Evolutionary conservation across 2,329 filamentous ascomycete genomes (phyloP).

Genomic region (Curvularia eragrostidis): DNA sequence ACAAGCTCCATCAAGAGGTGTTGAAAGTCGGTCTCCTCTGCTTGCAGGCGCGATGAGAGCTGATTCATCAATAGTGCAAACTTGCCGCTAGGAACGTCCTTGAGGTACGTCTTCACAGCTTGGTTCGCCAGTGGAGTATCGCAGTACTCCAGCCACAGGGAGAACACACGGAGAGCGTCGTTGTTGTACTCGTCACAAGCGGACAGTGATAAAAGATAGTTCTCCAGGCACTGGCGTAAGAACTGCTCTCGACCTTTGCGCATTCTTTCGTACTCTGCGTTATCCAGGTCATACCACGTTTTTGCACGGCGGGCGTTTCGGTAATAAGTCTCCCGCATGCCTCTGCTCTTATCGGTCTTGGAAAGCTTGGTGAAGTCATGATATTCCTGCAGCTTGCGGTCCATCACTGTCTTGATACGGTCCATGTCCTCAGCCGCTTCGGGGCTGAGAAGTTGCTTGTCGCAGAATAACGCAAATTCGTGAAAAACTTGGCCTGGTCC

Average conservation of each 20-base stretch:
- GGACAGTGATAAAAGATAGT: slow-evolving; percentile 84
- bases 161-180: slow-evolving; percentile 88
- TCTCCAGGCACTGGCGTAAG: slow-evolving; percentile 86
- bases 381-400: slow-evolving; percentile 83
- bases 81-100: slow-evolving; percentile 83
- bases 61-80: slow-evolving; percentile 96
- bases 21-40: slow-evolving; percentile 75
- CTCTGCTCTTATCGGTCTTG: slow-evolving; percentile 54
- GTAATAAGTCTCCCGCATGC: slow-evolving; percentile 60
- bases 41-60: slow-evolving; percentile 87
- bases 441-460: slow-evolving; percentile 87
- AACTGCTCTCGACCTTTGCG: slow-evolving; percentile 80
- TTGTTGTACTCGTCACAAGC: slow-evolving; percentile 90
- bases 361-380: slow-evolving; percentile 71
- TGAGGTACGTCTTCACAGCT: slow-evolving; percentile 73
- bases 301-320: slow-evolving; percentile 73
- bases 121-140: slow-evolving; percentile 77
- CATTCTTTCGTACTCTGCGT: slow-evolving; percentile 82
- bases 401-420: slow-evolving; percentile 77
- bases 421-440: slow-evolving; percentile 84
- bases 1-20: slow-evolving; percentile 75
- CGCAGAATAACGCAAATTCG: slow-evolving; percentile 94
- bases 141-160: slow-evolving; percentile 90
- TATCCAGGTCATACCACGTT: slow-evolving; percentile 88
- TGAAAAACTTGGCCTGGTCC: slow-evolving; percentile 91